Evolutionary conservation across 1,139 yeast species (phyloP).

Genomic region (Lizanozyma gosingica): DNA sequence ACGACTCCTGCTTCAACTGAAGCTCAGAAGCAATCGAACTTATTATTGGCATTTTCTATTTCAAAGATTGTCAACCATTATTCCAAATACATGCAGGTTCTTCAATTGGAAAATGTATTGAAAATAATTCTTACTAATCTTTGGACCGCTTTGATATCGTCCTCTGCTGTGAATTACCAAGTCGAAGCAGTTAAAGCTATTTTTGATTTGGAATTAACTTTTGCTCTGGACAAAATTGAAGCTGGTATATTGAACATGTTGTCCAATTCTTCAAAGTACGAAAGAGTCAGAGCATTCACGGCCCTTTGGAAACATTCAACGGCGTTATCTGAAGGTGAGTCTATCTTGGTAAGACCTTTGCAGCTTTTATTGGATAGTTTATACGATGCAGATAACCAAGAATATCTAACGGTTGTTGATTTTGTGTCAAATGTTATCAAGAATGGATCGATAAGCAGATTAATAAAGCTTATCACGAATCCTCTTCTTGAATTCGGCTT

Average conservation of each 20-base stretch:
- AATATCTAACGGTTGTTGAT: constrained; percentile 38
- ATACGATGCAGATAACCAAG: constrained; percentile 28
- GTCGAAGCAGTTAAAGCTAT: constrained; percentile 53
- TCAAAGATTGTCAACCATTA: constrained; percentile 35
- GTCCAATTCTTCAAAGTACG: constrained; percentile 23
- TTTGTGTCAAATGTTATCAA: constrained; percentile 49
- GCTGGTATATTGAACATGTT: constrained; percentile 50
- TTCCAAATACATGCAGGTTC: constrained; percentile 11
- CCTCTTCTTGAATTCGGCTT: constrained; percentile 32
- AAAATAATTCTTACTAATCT: constrained; percentile 30
- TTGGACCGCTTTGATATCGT: constrained; percentile 39
- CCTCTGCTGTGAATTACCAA: constrained; percentile 41
- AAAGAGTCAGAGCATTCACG: constrained; percentile 40
- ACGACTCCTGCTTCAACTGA: constrained; percentile 8
- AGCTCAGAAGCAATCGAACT: constrained; percentile 12
- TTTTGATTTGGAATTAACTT: constrained; percentile 31
- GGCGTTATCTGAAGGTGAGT: constrained; percentile 30
- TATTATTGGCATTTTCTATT: constrained; percentile 35
- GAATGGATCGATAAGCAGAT: constrained; percentile 48
- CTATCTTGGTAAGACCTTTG: constrained; percentile 55
- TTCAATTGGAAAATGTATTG: constrained; percentile 23
- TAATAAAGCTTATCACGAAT: constrained; percentile 47
- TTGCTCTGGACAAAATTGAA: constrained; percentile 40
- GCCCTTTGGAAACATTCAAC: constrained; percentile 54
- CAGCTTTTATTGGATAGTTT: constrained; percentile 61